Evolutionary conservation across 2,329 filamentous ascomycete genomes (phyloP).

Genomic region (Drechslerella dactyloides): DNA sequence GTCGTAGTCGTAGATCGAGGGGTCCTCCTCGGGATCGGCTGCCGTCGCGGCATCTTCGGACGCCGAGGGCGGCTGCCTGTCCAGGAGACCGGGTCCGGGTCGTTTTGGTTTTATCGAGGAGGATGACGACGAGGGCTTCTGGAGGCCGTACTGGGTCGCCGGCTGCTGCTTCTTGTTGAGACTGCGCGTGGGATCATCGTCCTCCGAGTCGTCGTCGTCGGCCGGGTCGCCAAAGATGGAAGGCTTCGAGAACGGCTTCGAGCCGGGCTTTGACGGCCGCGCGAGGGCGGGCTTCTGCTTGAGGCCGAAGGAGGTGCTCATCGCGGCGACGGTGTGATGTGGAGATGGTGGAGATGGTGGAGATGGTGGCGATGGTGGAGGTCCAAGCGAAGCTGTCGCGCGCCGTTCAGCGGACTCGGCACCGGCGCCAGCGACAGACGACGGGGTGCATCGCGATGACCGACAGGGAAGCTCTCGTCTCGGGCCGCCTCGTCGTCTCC

Average conservation of each 20-base stretch:
- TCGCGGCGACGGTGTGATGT: conserved; percentile 61
- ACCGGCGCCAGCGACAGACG: neutral
- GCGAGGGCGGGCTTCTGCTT: conserved; percentile 57
- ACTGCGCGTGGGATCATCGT: conserved; percentile 59
- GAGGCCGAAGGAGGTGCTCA: conserved; percentile 68
- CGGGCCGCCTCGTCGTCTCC: conserved; percentile 28
- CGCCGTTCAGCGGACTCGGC: neutral
- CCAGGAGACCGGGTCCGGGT: conserved; percentile 58
- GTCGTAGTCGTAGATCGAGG: conserved; percentile 85
- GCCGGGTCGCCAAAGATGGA: conserved; percentile 62
- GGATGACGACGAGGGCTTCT: conserved; percentile 57
- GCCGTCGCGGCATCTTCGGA: too few relatives aligned
- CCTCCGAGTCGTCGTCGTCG: conserved; percentile 59
- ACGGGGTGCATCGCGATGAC: neutral
- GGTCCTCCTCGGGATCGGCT: conserved; percentile 69
- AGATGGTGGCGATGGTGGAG: conserved; percentile 22
- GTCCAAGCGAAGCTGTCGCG: neutral
- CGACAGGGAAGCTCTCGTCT: neutral
- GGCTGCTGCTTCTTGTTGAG: conserved; percentile 56
- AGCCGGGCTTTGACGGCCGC: conserved; percentile 66
- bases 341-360: conserved; percentile 6
- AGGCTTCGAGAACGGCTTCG: conserved; percentile 60
- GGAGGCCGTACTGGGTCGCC: conserved; percentile 56
- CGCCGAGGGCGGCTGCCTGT: conserved; percentile 61
- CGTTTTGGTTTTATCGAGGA: conserved; percentile 52